Base-by-base conservation (phyloP, 2,329 filamentous ascomycete genomes). In the Teratosphaeriaceae sp. region DNA sequence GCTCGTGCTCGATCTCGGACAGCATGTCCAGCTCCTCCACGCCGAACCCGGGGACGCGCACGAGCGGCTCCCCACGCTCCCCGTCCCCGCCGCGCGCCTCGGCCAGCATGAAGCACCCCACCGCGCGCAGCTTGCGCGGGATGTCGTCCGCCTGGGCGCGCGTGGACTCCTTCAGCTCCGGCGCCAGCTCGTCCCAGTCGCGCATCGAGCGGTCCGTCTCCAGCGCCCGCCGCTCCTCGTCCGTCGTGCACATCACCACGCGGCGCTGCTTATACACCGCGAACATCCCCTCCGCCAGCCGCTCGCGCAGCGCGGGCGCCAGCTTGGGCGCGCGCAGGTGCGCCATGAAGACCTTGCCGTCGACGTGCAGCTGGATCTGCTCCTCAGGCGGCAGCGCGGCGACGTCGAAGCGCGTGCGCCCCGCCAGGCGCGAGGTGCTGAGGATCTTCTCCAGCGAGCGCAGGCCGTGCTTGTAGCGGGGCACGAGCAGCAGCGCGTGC, bases 91-190 rank as follows among this genome's bases (percentile, higher is more conserved):
- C 38, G 23, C 60, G 54, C 24, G 58, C 53, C 41, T 59, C 51
- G 22, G 53, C 42, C 19, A 62, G 53, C 59, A 64, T 61, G 53
- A 62, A 64, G 43, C 59, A 63, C 21, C 49, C 51, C 11, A 61
- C 54, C 2, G 60, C 57, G 12, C 60, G 59, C 20, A 64, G 55
- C 40, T 63, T 64, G 19, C 58, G 50, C 5, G 60, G 60, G 9
- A 64, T 64, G 38, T 63, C 60, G 38, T 64, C 61, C 11, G 61
- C 61, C 44, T 64, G 61, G 5, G 57, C 43, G 22, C 61, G 55
- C 1, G 59, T 64, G 3, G 56, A 59, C 39, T 64, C 61, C 30
- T 61, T 61, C 29, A 61, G 48, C 33, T 61, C 58, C 20, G 53
- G 52, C 0, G 57, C 46, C 13, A 64, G 53, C 22, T 62, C 58